Conservation (phyloP, 2,329 filamentous ascomycete species). For the Beauveria sp. region DNA sequence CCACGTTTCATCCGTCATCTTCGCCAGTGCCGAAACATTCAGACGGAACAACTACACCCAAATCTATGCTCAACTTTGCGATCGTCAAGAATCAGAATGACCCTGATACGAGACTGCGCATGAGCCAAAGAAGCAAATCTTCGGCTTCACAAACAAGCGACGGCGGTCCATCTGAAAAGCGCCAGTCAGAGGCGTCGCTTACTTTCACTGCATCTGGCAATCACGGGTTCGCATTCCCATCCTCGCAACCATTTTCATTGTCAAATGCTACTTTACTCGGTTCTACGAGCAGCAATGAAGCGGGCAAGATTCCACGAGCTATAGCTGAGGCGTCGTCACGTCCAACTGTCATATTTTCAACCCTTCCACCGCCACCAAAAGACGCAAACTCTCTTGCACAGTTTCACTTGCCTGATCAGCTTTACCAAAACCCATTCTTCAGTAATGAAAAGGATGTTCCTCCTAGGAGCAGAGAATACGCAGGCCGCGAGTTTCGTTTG, state of each 20-base stretch:
- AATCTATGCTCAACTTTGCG: slow-evolving; percentile 52
- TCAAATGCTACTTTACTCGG: not conserved
- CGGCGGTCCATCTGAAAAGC: slow-evolving; percentile 16
- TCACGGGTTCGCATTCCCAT: not conserved
- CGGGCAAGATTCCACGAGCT: not conserved
- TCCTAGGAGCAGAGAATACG: slow-evolving; percentile 70
- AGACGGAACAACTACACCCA: slow-evolving; percentile 22
- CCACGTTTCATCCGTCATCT: not conserved
- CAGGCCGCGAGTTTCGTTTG: slow-evolving; percentile 75
- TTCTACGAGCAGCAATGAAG: not conserved
- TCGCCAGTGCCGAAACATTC: not conserved
- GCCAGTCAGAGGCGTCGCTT: not conserved
- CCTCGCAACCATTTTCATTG: not conserved
- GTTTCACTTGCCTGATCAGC: slow-evolving; percentile 48
- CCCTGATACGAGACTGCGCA: slow-evolving; percentile 50
- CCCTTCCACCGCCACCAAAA: slow-evolving; percentile 20
- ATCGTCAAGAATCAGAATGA: slow-evolving; percentile 72
- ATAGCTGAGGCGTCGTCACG: not conserved
- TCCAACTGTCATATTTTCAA: slow-evolving; percentile 14
- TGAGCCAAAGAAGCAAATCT: slow-evolving; percentile 54
- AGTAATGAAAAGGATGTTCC: slow-evolving; percentile 79
- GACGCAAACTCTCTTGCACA: slow-evolving; percentile 20
- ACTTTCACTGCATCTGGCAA: not conserved
- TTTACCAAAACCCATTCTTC: slow-evolving; percentile 84
- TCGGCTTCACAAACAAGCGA: slow-evolving; percentile 42